A percentile compares a stretch with the other conserved stretches of the same genome.
Evolutionary conservation across 164 flowering plant genomes (phyloP).

Genomic region (Brasenia schreberi): DNA sequence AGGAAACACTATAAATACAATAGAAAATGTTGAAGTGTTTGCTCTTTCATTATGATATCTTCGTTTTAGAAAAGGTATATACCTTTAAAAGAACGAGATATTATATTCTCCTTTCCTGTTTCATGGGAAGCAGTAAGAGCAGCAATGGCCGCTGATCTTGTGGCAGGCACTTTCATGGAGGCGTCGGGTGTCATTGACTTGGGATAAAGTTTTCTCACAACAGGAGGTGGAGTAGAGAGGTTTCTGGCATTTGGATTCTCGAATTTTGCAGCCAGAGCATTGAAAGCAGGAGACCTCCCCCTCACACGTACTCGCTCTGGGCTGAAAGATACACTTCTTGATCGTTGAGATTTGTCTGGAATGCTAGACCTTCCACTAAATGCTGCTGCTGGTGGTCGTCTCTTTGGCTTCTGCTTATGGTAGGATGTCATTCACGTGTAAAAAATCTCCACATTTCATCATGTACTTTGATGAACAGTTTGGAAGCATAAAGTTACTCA

Average conservation of each 20-base stretch:
- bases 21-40: neutral
- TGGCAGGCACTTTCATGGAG: slow-evolving; percentile 29
- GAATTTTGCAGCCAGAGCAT: slow-evolving; percentile 84
- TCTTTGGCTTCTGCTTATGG: slow-evolving; percentile 73
- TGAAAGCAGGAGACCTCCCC: slow-evolving; percentile 97
- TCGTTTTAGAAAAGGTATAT: neutral
- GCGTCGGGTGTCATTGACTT: slow-evolving; percentile 65
- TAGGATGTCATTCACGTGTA: neutral
- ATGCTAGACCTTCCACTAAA: slow-evolving; percentile 84
- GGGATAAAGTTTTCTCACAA: slow-evolving; percentile 78
- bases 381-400: slow-evolving; percentile 54
- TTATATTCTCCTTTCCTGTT: neutral
- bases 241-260: slow-evolving; percentile 80
- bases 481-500: neutral
- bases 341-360: slow-evolving; percentile 88
- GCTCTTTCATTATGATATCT: neutral
- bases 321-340: slow-evolving; percentile 95
- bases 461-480: neutral
- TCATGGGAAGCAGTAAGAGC: slow-evolving; percentile 61
- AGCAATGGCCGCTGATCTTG: slow-evolving; percentile 70
- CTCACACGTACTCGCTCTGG: slow-evolving; percentile 97
- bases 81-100: neutral
- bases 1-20: neutral
- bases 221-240: slow-evolving; percentile 93
- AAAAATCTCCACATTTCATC: too few species aligned